Evolutionary conservation across 768 basidiomycete species (phyloP).

Genomic region (Pleurotus tuber-regium): DNA sequence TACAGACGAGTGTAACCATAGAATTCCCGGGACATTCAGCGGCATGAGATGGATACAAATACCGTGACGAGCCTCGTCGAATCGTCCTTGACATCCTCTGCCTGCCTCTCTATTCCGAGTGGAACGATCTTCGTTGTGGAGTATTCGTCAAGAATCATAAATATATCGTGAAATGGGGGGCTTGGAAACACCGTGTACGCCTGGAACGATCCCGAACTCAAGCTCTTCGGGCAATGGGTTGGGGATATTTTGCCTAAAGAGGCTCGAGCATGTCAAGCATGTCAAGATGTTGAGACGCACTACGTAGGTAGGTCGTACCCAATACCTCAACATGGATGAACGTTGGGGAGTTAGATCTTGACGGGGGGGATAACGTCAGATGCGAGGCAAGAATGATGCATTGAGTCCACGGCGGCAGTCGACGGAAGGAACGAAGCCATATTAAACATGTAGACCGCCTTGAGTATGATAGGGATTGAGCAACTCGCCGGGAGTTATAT

Average conservation of each 20-base stretch:
- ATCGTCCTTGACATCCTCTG: neutral
- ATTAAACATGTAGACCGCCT: neutral
- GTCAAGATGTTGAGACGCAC: neutral
- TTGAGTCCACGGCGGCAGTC: too few relatives aligned
- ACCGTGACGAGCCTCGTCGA: slow-evolving; percentile 9
- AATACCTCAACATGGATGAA: neutral
- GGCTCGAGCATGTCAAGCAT: too few relatives aligned
- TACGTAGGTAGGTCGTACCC: neutral
- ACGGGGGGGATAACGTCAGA: neutral
- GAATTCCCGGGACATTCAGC: too few relatives aligned
- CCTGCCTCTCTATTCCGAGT: neutral
- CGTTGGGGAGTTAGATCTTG: neutral
- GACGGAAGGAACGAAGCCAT: neutral
- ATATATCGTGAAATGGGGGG: slow-evolving; percentile 20
- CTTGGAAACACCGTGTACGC: too few relatives aligned
- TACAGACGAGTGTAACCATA: too few relatives aligned
- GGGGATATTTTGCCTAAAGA: too few relatives aligned
- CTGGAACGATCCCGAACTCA: too few relatives aligned
- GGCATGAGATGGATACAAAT: too few relatives aligned
- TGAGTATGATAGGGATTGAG: neutral
- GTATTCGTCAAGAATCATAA: slow-evolving; percentile 15
- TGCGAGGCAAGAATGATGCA: neutral
- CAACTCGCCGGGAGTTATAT: slow-evolving; percentile 8
- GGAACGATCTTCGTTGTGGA: slow-evolving; percentile 1
- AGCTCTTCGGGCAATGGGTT: too few relatives aligned